Percentiles rank a stretch among this genome's conserved stretches.
Conservation (phyloP, 2,329 filamentous ascomycete species). For the Aureobasidium sp. region DNA sequence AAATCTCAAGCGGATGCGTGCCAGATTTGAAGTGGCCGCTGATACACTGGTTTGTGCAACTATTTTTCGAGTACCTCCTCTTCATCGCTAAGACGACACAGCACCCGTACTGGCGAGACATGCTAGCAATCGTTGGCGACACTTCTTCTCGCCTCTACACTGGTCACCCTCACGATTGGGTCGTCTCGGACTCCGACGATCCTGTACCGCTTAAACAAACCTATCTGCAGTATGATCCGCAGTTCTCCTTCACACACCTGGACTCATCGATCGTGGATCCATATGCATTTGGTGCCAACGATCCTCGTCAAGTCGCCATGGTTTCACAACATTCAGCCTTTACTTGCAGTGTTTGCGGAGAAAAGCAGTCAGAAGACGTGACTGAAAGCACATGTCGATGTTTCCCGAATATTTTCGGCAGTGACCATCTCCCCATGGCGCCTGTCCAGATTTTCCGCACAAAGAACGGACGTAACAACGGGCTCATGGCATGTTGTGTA, state of each 20-base stretch:
- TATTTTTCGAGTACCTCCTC: neutral
- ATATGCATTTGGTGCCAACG: constrained; percentile 42
- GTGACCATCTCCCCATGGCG: constrained; percentile 32
- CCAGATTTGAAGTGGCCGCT: constrained; percentile 47
- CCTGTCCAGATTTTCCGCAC: constrained; percentile 51
- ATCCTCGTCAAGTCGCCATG: constrained; percentile 38
- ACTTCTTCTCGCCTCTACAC: constrained; percentile 35
- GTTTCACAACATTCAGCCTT: constrained; percentile 19
- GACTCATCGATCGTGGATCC: constrained; percentile 46
- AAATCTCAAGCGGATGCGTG: constrained; percentile 38
- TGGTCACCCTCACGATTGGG: constrained; percentile 49
- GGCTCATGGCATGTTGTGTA: constrained; percentile 38
- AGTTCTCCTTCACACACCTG: constrained; percentile 44
- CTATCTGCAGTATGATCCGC: constrained; percentile 41
- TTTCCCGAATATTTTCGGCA: constrained; percentile 48
- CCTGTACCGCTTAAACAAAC: constrained; percentile 41
- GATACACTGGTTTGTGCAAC: constrained; percentile 35
- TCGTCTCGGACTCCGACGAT: constrained; percentile 40
- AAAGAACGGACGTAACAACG: constrained; percentile 49
- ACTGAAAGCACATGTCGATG: constrained; percentile 46
- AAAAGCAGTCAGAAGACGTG: constrained; percentile 46
- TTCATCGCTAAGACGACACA: neutral
- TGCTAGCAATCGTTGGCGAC: constrained; percentile 43
- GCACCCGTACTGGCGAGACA: constrained; percentile 46
- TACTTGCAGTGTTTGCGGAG: constrained; percentile 40